A percentile compares a stretch with the other conserved stretches of the same genome.
phyloP scores from a whole-genome alignment of 1,139 yeast genomes.

The Suhomyces taliae region DNA sequence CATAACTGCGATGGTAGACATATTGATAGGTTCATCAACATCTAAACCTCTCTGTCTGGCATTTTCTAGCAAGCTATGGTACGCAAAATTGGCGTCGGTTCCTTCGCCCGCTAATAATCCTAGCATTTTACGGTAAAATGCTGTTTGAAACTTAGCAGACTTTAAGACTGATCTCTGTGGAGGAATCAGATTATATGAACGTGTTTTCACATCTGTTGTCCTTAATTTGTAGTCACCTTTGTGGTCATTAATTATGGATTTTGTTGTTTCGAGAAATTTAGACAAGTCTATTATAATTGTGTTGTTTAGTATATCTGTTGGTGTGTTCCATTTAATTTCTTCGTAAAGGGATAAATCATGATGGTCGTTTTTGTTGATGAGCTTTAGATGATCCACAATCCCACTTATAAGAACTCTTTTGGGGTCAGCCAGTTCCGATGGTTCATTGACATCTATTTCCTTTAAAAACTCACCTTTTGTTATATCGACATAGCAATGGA shows the following conservation, averaged over 20 bases:
- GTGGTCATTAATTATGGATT: constrained; percentile 19
- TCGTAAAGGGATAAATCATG: constrained; percentile 24
- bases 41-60: constrained; percentile 45
- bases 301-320: constrained; percentile 14
- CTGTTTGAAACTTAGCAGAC: constrained; percentile 56
- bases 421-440: not conserved
- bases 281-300: constrained; percentile 23
- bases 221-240: constrained; percentile 7
- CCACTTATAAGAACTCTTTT: constrained; percentile 55
- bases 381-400: constrained; percentile 52
- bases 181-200: constrained; percentile 45
- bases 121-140: constrained; percentile 43
- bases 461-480: constrained; percentile 24
- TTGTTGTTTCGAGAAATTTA: constrained; percentile 18
- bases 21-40: constrained; percentile 49
- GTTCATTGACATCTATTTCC: not conserved
- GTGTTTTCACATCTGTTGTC: constrained; percentile 58
- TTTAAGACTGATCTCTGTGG: constrained; percentile 45
- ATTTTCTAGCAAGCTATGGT: constrained; percentile 38
- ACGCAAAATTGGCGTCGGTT: constrained; percentile 10
- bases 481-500: constrained; percentile 52
- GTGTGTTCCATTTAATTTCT: constrained; percentile 20
- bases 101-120: constrained; percentile 14
- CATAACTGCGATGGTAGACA: constrained; percentile 35
- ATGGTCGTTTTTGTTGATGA: constrained; percentile 18